Evolutionary conservation across 352 stramenopile genomes (phyloP).

Genomic region (Pythium grandisporangium): DNA sequence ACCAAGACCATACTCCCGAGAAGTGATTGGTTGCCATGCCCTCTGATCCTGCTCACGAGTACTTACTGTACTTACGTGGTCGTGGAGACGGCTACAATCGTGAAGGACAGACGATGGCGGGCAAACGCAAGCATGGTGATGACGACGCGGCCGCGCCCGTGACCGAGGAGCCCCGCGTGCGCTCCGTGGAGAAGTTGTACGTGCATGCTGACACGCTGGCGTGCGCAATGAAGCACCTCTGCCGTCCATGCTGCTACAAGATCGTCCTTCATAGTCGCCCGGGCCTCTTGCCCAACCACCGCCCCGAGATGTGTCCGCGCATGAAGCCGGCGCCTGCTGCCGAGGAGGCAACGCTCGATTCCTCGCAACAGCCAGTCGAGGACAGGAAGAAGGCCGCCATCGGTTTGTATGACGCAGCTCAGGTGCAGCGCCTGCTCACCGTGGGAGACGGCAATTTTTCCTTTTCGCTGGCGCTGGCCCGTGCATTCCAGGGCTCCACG

Average conservation of each 20-base stretch:
- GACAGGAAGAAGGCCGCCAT: slow-evolving; percentile 14
- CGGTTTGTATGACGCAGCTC: slow-evolving; percentile 46
- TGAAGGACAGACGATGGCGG: not conserved
- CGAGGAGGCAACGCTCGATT: not conserved
- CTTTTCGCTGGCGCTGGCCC: slow-evolving; percentile 88
- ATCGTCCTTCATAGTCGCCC: slow-evolving; percentile 51
- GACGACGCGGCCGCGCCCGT: not conserved
- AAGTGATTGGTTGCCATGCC: no score
- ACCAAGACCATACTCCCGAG: no score
- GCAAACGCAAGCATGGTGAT: not conserved
- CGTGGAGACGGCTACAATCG: not conserved
- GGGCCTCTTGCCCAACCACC: slow-evolving; percentile 60
- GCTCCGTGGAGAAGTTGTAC: slow-evolving; percentile 43
- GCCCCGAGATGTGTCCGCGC: slow-evolving; percentile 65
- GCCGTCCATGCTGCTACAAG: slow-evolving; percentile 86
- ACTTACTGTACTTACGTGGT: no score
- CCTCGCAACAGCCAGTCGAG: no score
- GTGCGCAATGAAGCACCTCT: slow-evolving; percentile 56
- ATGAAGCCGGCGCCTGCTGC: slow-evolving; percentile 11
- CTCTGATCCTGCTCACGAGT: no score
- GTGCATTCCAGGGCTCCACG: slow-evolving; percentile 22
- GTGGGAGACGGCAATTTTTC: slow-evolving; percentile 96
- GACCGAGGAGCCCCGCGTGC: slow-evolving; percentile 12
- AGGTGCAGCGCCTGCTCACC: slow-evolving; percentile 67
- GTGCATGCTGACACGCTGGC: slow-evolving; percentile 58